Evolutionary conservation across 192 early-diverging fungal species (phyloP).

Genomic region (Backusella psychrophila): DNA sequence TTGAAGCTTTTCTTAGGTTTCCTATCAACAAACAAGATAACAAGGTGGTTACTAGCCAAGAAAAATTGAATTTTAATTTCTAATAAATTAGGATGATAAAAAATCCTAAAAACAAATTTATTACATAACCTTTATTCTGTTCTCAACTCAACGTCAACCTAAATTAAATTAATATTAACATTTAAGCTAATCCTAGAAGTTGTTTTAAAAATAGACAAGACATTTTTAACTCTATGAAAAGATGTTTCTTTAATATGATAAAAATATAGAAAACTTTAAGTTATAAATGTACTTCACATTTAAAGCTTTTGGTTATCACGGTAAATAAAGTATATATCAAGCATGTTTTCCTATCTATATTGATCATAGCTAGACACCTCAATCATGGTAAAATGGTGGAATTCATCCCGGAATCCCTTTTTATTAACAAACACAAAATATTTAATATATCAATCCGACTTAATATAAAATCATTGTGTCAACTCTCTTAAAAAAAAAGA

Average conservation of each 20-base stretch:
- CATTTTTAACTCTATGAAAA: neutral
- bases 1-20: neutral
- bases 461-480: neutral
- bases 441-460: neutral
- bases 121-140: too few relatives aligned
- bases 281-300: neutral
- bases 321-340: too few relatives aligned
- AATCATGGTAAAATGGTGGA: too few relatives aligned
- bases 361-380: too few relatives aligned
- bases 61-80: neutral
- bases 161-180: too few relatives aligned
- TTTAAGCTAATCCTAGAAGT: too few relatives aligned
- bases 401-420: too few relatives aligned
- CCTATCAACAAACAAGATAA: neutral
- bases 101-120: neutral
- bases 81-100: neutral
- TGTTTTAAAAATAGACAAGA: neutral
- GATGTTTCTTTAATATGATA: neutral
- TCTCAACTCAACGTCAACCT: too few relatives aligned
- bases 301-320: too few relatives aligned
- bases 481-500: neutral
- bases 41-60: neutral
- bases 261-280: neutral
- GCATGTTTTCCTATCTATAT: too few relatives aligned
- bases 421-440: too few relatives aligned